These are phyloP conservation scores for Sporothrix pseudoabietina DNA, from an alignment of 2,329 filamentous ascomycete species.

Conservation along the genomic window DNA sequence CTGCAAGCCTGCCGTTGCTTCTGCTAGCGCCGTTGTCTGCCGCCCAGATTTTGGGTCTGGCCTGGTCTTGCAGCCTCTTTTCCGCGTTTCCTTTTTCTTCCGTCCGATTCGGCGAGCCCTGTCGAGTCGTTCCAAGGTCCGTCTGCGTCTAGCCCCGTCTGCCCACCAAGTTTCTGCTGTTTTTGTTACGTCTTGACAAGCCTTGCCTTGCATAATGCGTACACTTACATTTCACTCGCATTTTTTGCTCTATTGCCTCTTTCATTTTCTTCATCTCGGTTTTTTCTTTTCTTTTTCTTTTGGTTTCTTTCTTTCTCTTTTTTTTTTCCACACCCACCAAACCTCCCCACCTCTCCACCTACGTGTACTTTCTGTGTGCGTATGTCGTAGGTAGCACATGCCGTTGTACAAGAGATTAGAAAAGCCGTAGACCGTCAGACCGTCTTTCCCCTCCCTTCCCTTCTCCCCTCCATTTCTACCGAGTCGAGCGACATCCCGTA, in stretches of 20 bases:
- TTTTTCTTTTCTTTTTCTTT: not conserved
- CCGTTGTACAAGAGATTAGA: not conserved
- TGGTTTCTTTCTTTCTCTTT: not conserved
- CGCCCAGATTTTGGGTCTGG: not conserved
- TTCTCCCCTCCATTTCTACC: not conserved
- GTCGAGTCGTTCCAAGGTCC: not conserved
- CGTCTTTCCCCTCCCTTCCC: not conserved
- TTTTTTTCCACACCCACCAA: not conserved
- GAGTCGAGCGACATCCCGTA: not conserved
- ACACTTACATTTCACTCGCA: not conserved
- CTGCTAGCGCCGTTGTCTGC: slow-evolving; percentile 15
- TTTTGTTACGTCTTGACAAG: slow-evolving; percentile 1
- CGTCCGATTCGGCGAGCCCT: slow-evolving; percentile 10
- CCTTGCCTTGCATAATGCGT: not conserved
- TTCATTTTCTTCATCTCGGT: not conserved
- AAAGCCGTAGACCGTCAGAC: slow-evolving; percentile 2
- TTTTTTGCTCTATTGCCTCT: not conserved
- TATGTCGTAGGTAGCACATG: slow-evolving; percentile 6
- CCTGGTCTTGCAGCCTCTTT: not conserved
- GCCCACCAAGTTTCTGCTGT: not conserved
- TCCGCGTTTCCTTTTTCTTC: not conserved
- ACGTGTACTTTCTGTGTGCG: not conserved
- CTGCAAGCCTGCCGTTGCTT: slow-evolving; percentile 16
- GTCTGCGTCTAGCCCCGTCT: not conserved
- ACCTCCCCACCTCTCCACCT: not conserved